These are phyloP conservation scores for Protea cynaroides DNA, from an alignment of 164 flowering plant genomes.

Conservation along the genomic window DNA sequence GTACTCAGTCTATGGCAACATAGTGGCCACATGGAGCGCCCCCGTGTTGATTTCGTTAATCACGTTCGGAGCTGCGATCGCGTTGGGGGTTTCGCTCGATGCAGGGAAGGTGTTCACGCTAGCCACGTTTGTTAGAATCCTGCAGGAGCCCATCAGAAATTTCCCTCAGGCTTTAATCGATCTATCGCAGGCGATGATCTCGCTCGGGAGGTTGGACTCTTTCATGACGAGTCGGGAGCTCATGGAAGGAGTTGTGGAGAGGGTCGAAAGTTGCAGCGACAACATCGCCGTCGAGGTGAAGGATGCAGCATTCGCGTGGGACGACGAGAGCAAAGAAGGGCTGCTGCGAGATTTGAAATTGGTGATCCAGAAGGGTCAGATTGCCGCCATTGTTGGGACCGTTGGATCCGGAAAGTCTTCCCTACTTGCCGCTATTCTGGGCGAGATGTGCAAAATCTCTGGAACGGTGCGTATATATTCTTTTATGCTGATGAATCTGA, in stretches of 20 bases:
- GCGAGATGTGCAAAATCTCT: slow-evolving; percentile 85
- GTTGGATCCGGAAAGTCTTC: slow-evolving; percentile 98
- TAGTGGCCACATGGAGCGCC: slow-evolving; percentile 69
- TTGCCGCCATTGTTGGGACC: slow-evolving; percentile 88
- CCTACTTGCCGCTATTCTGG: slow-evolving; percentile 67
- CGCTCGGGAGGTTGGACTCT: slow-evolving; percentile 61
- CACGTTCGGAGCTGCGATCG: slow-evolving; percentile 38
- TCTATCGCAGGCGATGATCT: slow-evolving; percentile 79
- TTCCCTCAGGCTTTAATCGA: slow-evolving; percentile 88
- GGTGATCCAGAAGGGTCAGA: slow-evolving; percentile 60
- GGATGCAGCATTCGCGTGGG: slow-evolving; percentile 81
- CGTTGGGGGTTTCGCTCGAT: slow-evolving; percentile 47
- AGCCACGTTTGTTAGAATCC: slow-evolving; percentile 59
- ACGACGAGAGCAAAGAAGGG: slow-evolving; percentile 50
- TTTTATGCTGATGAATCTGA: too few relatives aligned
- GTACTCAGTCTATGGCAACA: slow-evolving; percentile 55
- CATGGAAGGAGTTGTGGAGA: slow-evolving; percentile 58
- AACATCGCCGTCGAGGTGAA: slow-evolving; percentile 57
- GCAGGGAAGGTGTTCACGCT: slow-evolving; percentile 76
- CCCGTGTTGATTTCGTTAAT: slow-evolving; percentile 58
- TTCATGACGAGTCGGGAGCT: slow-evolving; percentile 70
- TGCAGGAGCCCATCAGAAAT: slow-evolving; percentile 85
- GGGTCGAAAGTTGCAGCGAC: slow-evolving; percentile 43
- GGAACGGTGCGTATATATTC: slow-evolving; percentile 83
- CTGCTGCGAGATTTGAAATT: slow-evolving; percentile 54